Base-by-base conservation (phyloP, 108 stramenopile species). In the Seminavis robusta region DNA sequence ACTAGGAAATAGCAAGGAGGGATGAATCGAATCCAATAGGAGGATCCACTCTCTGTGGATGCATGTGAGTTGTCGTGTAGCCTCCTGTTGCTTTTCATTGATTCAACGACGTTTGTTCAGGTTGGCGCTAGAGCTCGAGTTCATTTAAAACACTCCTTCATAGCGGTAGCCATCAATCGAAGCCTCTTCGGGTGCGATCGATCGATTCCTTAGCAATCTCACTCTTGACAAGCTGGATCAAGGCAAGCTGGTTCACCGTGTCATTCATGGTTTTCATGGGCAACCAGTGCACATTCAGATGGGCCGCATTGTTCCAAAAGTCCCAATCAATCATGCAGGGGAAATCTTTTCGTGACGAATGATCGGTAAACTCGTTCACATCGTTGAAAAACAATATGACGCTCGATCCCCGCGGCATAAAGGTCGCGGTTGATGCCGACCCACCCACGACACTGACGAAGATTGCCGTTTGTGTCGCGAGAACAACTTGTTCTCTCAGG, bases 241-340 rank as follows among this genome's bases (percentile, higher is more conserved):
- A 56, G 10, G 62, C 47, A 5, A 57, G 54, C 31, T 61, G 19
- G 21, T 73, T 59, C 30, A 43, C 37, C 19, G 46, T 43, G 2
- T 54, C 40, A 42, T 66, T 61, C 54, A 73, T 73, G 11, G 65
- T 32, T 17, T 53, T 57, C 8, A 63, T 52, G 8, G 72, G 77
- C 15, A 77, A 20, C 76, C 76, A 77, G 55, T 71, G 70, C 3
- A 63, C 67, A 24, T 54, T 55, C 17, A 77, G 8, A 47, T 77
- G 49, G 9, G 47, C 61, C 32, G 58, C 24, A 37, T 71, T 72
- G 61, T 77, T 77, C 20, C 67, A 55, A 36, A 72, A 55, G 33
- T 77, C 76, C 63, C 63, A 77, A 59, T 77, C 76, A 61, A 77
- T 25, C 1, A 56, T 24, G 10, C 69, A 64, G 11, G 69, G 69